Evolutionary conservation across 1,139 yeast species (phyloP), one percentile per base, ranked within the genome.

Genomic region (Geotrichum phurueaensis): DNA sequence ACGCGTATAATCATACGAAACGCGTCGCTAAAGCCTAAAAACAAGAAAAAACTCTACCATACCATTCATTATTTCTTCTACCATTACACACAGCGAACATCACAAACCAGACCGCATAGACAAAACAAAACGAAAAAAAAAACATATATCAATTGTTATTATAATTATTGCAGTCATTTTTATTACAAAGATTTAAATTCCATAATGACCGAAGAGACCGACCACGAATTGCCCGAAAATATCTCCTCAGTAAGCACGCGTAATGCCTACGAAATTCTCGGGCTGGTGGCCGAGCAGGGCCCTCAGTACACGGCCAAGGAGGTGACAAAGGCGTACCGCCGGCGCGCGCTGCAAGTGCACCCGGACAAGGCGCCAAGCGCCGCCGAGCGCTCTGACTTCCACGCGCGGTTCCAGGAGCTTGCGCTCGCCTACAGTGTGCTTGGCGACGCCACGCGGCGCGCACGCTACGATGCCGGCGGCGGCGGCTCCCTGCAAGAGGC

Each of bases 361-460:
- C 97, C 97, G 0, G 97, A 90, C 73, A 90, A 89, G 70, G 83
- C 82, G 63, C 73, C 70, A 23, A 71, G 75, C 3, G 73, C 70
- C 6, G 73, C 72, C 1, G 75, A 73, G 51, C 70, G 64, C 33
- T 73, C 63, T 43, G 76, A 70, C 47, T 79, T 81, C 63, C 76
- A 75, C 62, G 76, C 73, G n/a, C 68, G 69, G 62, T 90, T 90
- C 71, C 88, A 90, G 63, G 76, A 81, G 66, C 79, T 90, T 33
- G 94, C 89, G 69, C 85, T 88, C 71, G 87, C 96, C 43, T 89
- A 88, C 71, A 78, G 86, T 56, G 79, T 90, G 1, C 75, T 90
- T 49, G 79, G 84, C 47, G 95, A 90, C 68, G 78, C 80, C 0
- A 71, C 72, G 55, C 80, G 81, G 65, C 76, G 90, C 50, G 77